Percentiles rank a stretch among this genome's conserved stretches.
These are phyloP conservation scores for Astrocystis sublimbata DNA, from an alignment of 495 filamentous ascomycete genomes.

Conservation along the genomic window DNA sequence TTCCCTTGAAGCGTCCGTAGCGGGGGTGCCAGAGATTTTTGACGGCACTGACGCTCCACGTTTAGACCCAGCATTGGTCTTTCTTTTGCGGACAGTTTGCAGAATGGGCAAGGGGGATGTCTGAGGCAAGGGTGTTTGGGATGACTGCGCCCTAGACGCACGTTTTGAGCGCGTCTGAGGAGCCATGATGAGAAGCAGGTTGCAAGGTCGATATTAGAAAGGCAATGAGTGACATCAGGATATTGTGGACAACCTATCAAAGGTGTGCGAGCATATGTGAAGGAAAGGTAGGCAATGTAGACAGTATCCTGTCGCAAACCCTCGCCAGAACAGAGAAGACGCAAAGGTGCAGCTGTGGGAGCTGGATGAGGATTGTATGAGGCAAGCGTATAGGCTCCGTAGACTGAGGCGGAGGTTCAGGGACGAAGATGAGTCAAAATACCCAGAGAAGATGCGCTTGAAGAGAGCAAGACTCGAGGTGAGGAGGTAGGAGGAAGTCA, in stretches of 20 bases:
- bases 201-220: background rate
- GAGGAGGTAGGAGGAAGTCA: background rate
- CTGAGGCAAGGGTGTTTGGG: background rate
- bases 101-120: background rate
- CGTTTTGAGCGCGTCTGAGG: background rate
- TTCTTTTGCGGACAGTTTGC: background rate
- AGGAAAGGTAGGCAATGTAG: background rate
- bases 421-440: background rate
- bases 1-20: background rate
- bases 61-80: background rate
- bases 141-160: background rate
- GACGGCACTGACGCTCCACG: background rate
- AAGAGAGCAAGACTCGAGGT: conserved; percentile 5
- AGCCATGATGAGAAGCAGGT: conserved; percentile 8
- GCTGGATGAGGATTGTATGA: background rate
- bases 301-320: background rate
- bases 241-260: background rate
- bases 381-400: background rate
- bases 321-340: background rate
- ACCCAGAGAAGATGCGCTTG: background rate
- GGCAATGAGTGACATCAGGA: background rate
- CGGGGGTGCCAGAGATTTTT: background rate
- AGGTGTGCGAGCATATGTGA: background rate
- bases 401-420: background rate
- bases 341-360: background rate